Conservation (phyloP, 2,329 filamentous ascomycete species). For the Xylaria sp. region DNA sequence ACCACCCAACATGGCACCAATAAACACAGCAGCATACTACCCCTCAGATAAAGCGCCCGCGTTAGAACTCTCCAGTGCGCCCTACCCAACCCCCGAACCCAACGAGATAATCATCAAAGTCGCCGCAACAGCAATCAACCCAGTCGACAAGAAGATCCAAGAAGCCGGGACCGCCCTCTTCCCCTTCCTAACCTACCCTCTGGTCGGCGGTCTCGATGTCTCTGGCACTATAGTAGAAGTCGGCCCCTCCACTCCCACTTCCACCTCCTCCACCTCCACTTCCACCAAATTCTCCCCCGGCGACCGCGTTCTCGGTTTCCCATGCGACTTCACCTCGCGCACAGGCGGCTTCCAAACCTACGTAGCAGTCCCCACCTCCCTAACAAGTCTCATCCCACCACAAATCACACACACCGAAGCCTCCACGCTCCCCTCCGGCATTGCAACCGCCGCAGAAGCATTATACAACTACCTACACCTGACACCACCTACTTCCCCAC, state of each 20-base stretch:
- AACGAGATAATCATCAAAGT: conserved; percentile 41
- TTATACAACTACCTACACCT: conserved; percentile 36
- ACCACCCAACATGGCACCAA: conserved; percentile 27
- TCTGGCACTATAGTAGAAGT: conserved; percentile 42
- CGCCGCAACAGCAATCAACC: conserved; percentile 42
- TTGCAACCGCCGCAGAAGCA: conserved; percentile 38
- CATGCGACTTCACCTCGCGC: conserved; percentile 14
- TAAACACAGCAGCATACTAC: conserved; percentile 34
- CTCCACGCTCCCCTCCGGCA: conserved; percentile 34
- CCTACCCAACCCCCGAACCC: conserved; percentile 20
- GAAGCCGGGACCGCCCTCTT: conserved; percentile 28
- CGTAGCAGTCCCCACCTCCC: conserved; percentile 9
- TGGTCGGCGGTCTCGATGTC: conserved; percentile 40
- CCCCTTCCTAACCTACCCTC: conserved; percentile 38
- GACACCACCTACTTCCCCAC: neutral
- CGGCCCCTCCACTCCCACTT: conserved; percentile 24
- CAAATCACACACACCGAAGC: conserved; percentile 36
- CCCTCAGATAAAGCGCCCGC: conserved; percentile 24
- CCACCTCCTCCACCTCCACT: neutral
- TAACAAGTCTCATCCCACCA: conserved; percentile 28
- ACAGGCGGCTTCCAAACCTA: conserved; percentile 40
- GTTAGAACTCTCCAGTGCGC: conserved; percentile 19
- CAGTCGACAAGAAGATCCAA: conserved; percentile 41
- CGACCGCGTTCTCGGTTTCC: conserved; percentile 40
- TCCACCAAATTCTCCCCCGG: conserved; percentile 38